Conservation (phyloP, 768 basidiomycete genomes). For the Auricularia heimuer region DNA sequence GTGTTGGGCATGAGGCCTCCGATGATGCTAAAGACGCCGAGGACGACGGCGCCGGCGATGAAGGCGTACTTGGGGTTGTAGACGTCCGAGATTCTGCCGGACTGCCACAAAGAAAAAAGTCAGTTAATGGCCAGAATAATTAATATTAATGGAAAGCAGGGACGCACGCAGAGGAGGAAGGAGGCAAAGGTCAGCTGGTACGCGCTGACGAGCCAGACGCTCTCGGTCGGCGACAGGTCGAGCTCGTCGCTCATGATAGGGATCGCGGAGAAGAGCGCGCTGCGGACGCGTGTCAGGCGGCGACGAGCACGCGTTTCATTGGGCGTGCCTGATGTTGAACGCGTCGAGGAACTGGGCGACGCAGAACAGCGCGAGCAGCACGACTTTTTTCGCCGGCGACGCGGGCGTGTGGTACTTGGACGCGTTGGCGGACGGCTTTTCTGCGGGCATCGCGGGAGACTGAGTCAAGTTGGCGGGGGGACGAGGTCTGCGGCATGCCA, state of each 20-base stretch:
- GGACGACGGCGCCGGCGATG: slow-evolving; percentile 27
- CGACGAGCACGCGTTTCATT: slow-evolving; percentile 35
- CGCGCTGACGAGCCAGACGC: slow-evolving; percentile 27
- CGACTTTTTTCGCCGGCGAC: not conserved
- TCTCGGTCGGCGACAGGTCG: slow-evolving; percentile 17
- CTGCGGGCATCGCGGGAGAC: not conserved
- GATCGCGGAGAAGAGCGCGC: slow-evolving; percentile 24
- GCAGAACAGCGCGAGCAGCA: not conserved
- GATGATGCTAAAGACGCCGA: slow-evolving; percentile 36
- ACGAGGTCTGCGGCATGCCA: not conserved
- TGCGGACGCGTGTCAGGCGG: slow-evolving; percentile 21
- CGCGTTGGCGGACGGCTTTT: not conserved
- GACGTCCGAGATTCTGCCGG: not conserved
- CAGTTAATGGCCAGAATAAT: not conserved
- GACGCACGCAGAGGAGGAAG: slow-evolving; percentile 25
- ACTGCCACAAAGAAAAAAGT: not conserved
- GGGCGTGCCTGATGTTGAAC: not conserved
- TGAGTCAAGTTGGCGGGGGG: not conserved
- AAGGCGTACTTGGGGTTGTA: slow-evolving; percentile 21
- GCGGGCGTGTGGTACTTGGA: slow-evolving; percentile 1
- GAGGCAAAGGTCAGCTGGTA: slow-evolving; percentile 28
- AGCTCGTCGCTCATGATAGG: slow-evolving; percentile 18
- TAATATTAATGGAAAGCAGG: not conserved
- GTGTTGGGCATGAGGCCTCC: slow-evolving; percentile 39
- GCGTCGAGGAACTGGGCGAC: slow-evolving; percentile 1